Evolutionary conservation across 73 alveolate genomes (phyloP), one percentile per base, ranked within the genome.

Genomic region (Paramecium biaurelia): DNA sequence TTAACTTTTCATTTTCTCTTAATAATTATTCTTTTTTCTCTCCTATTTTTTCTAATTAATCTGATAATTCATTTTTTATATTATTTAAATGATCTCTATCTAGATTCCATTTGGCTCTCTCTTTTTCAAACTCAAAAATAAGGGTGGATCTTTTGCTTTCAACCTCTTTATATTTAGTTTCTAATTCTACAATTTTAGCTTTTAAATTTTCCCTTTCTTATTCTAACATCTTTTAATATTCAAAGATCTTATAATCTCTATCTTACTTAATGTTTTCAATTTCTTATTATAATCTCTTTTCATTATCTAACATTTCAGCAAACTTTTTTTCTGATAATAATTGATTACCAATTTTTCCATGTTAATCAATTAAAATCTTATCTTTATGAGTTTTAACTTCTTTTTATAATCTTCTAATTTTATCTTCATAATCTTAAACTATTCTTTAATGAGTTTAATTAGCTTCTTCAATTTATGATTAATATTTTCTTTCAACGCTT

Each of bases 71-170:
- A 49, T 94, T 92, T 93, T 98, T 97, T 79, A 93, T 68, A 21
- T 93, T 76, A 8, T 56, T 41, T 23, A 98, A 67, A 90, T 95
- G 92, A 86, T 97, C 98, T 92, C 96, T 95, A 76, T 98, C 99
- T 12, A 93, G 92, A 49, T 95, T 96, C 99, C 99, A 97, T 89
- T 97, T 97, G 7, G 99, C 99, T 92, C 97, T 95, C 72, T 98
- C 99, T 82, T 97, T 98, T 93, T 98, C 99, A 68, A 92, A 93
- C 86, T 97, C 99, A 42, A 96, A 92, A 53, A 96, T 76, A 37
- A 96, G 56, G 8, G 92, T 95, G 30, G 98, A 95, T 79, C 97
- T 93, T 87, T 97, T 96, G 18, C 94, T 92, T 88, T 97, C 98
- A 28, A 92, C 95, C 35, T 93, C 96, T 76, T 95, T 95, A 86